Base-by-base conservation (phyloP, 2,329 filamentous ascomycete genomes). In the Pseudopyrenochaeta lycopersici region DNA sequence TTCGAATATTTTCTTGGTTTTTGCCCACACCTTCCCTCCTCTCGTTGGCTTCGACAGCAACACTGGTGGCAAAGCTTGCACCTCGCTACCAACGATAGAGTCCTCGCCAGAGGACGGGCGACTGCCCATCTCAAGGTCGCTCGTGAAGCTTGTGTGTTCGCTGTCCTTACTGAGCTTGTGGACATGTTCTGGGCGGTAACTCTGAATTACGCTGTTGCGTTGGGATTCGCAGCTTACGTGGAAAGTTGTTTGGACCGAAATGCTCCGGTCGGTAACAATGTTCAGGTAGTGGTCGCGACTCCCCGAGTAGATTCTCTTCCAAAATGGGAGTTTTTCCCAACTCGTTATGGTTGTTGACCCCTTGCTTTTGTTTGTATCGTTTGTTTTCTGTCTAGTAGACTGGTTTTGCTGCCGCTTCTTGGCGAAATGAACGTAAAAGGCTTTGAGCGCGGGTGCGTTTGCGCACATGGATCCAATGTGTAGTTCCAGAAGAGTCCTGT, bases 401-500 rank as follows among this genome's bases (percentile, higher is more conserved):
- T n/a, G 15, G 17, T 17, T 4, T 36, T 17, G 12, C 7, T 17
- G 33, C 14, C n/a, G 14, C 14, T 4, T 9, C 23, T 41, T 49
- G 42, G 66, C 48, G 35, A 54, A 49, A 4, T 55, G 52, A 20
- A 31, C 53, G 45, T 62, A 65, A 46, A 68, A 66, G 9, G 57
- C 58, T 32, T 67, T 68, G 12, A 67, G 54, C 4, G 64, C 61
- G 2, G 67, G 67, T 3, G 58, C 59, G 32, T 67, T 68, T 1
- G 61, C 67, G 46, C 64, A 70, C 35, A 66, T 66, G 2, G 56
- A 52, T 11, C 64, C 65, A n/a, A 70, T 46, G 23, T 67, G 58
- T 2, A 68, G 30, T 36, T 70, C 65, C 4, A 70, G 45, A 17
- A 67, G 39, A 1, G 64, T 40, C 46, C 48, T 27, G 23, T 27